phyloP scores from a whole-genome alignment of 345 rosid species.

The Draba incana region DNA sequence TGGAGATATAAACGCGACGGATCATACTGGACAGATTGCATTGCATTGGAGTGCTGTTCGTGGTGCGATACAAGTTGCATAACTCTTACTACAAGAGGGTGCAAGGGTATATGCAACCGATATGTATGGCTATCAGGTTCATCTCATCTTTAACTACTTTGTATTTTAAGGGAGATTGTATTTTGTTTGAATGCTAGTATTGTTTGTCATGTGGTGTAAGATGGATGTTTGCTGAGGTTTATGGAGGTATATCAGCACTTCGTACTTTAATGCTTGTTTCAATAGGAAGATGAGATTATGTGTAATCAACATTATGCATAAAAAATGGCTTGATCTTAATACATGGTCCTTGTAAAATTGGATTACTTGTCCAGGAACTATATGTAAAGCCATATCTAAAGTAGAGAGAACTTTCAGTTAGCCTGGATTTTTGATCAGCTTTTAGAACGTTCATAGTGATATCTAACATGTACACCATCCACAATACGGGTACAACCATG shows the following conservation, averaged over 20 bases:
- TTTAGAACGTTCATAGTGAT: too few species aligned
- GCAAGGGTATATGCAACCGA: constrained; percentile 74
- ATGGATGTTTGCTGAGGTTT: constrained; percentile 1
- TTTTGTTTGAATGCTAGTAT: constrained; percentile 3
- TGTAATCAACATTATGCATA: neutral
- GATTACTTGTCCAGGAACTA: too few species aligned
- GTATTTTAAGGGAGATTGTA: neutral
- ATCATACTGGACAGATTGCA: constrained; percentile 95
- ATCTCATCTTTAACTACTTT: neutral
- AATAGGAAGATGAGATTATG: constrained; percentile 10
- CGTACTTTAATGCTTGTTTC: neutral
- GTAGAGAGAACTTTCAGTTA: too few species aligned
- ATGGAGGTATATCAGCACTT: constrained; percentile 17
- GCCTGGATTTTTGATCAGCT: too few species aligned
- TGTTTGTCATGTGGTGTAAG: constrained; percentile 9
- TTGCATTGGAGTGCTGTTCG: constrained; percentile 99
- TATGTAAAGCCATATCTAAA: too few species aligned
- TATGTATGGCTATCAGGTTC: constrained; percentile 94
- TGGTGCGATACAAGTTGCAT: constrained; percentile 86
- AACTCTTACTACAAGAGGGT: constrained; percentile 86
- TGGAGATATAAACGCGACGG: constrained; percentile 83
- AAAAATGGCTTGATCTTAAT: too few species aligned
- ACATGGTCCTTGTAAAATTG: too few species aligned
- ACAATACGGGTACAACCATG: too few species aligned
- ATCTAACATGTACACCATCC: too few species aligned